These are phyloP conservation scores for Phytophthora sansomeana DNA, from an alignment of 352 stramenopile species.

Conservation along the genomic window DNA sequence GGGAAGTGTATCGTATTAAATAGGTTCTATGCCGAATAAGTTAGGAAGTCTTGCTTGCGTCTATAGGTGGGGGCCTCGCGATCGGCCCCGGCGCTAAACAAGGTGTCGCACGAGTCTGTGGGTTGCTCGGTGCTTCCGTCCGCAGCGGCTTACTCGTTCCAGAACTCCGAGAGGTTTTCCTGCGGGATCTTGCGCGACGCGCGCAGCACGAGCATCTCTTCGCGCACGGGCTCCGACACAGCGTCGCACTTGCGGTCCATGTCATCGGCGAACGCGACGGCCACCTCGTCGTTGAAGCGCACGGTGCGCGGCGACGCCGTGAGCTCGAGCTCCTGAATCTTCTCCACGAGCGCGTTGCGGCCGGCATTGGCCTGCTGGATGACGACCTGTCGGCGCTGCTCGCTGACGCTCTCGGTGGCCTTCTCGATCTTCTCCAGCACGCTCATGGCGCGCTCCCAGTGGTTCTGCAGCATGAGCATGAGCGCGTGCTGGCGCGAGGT, in stretches of 20 bases:
- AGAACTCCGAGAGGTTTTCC: constrained; percentile 84
- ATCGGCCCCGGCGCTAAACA: constrained; percentile 35
- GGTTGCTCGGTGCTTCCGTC: constrained; percentile 1
- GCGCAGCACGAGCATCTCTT: constrained; percentile 84
- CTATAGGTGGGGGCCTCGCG: constrained; percentile 14
- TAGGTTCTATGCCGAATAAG: constrained; percentile 46
- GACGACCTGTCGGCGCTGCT: constrained; percentile 70
- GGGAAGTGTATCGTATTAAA: constrained; percentile 38
- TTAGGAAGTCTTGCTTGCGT: constrained; percentile 33
- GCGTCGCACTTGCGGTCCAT: constrained; percentile 68
- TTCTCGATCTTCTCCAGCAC: constrained; percentile 83
- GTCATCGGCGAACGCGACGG: constrained; percentile 58
- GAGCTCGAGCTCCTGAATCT: constrained; percentile 46
- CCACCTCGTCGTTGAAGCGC: constrained; percentile 67
- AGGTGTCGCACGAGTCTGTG: constrained; percentile 17
- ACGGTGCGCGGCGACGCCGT: constrained; percentile 39
- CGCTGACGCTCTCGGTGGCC: constrained; percentile 70
- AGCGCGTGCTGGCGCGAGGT: constrained; percentile 78
- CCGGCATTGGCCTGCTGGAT: constrained; percentile 66
- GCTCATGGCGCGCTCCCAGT: constrained; percentile 76
- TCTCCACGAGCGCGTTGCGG: constrained; percentile 39
- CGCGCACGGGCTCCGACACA: constrained; percentile 57
- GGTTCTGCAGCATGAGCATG: constrained; percentile 79
- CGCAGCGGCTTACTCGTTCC: constrained; percentile 45
- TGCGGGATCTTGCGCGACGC: constrained; percentile 74